phyloP scores from a whole-genome alignment of 805 yeast species.

The Scheffersomyces lignosus region DNA sequence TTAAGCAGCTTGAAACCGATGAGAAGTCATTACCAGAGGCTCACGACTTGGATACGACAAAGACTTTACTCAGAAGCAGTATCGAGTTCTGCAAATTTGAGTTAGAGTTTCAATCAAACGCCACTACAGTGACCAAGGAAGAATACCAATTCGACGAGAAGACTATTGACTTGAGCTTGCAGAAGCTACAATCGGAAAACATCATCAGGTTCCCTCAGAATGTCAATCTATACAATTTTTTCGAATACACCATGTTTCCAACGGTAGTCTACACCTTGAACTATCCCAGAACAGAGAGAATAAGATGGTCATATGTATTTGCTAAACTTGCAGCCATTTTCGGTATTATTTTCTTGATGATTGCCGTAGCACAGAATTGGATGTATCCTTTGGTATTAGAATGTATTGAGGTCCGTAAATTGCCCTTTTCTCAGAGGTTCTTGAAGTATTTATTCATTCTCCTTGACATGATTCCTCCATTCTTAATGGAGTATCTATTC shows the following conservation, averaged over 20 bases:
- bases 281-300: slow-evolving; percentile 70
- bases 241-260: slow-evolving; percentile 84
- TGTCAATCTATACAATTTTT: slow-evolving; percentile 63
- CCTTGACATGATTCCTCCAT: slow-evolving; percentile 77
- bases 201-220: slow-evolving; percentile 65
- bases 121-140: slow-evolving; percentile 14
- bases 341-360: slow-evolving; percentile 84
- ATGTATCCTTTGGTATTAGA: slow-evolving; percentile 72
- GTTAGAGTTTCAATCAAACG: slow-evolving; percentile 54
- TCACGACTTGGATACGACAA: background rate
- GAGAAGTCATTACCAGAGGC: slow-evolving; percentile 12
- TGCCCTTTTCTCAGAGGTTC: slow-evolving; percentile 48
- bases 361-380: slow-evolving; percentile 70
- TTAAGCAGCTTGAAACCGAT: slow-evolving; percentile 39
- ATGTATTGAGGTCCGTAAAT: slow-evolving; percentile 53
- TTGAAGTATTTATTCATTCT: slow-evolving; percentile 56
- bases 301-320: slow-evolving; percentile 68
- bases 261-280: slow-evolving; percentile 80
- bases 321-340: slow-evolving; percentile 77
- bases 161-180: slow-evolving; percentile 2
- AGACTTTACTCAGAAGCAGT: slow-evolving; percentile 36
- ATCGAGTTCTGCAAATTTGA: slow-evolving; percentile 73
- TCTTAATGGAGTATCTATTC: slow-evolving; percentile 70
- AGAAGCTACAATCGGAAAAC: slow-evolving; percentile 5
- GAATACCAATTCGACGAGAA: slow-evolving; percentile 9